Evolutionary conservation across 129 eudicot genomes (phyloP).

Genomic region (Artemisia argyi): DNA sequence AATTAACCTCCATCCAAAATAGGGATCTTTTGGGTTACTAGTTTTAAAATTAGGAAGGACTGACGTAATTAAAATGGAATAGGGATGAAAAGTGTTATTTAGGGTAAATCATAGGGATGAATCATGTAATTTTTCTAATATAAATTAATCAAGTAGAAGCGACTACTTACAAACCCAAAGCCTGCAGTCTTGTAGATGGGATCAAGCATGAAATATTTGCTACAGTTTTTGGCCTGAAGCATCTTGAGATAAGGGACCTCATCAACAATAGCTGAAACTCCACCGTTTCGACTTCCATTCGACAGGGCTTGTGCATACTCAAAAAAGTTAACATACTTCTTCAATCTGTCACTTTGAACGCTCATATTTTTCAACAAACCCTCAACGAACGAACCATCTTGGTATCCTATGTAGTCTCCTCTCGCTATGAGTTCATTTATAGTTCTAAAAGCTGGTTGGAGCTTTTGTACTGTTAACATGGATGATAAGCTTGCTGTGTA

Average conservation of each 20-base stretch:
- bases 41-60: too few relatives aligned
- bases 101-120: too few relatives aligned
- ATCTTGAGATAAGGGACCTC: slow-evolving; percentile 56
- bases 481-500: slow-evolving; percentile 79
- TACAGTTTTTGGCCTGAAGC: slow-evolving; percentile 42
- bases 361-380: slow-evolving; percentile 30
- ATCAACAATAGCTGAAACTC: slow-evolving; percentile 57
- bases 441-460: slow-evolving; percentile 48
- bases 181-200: slow-evolving; percentile 48
- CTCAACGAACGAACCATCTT: slow-evolving; percentile 41
- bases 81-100: too few relatives aligned
- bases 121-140: too few relatives aligned
- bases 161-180: slow-evolving; percentile 52
- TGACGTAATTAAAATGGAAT: too few relatives aligned
- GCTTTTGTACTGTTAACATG: slow-evolving; percentile 58
- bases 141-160: neutral
- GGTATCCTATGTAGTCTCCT: slow-evolving; percentile 46
- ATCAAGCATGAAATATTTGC: slow-evolving; percentile 42
- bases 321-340: too few relatives aligned
- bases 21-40: too few relatives aligned
- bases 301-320: too few relatives aligned
- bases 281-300: slow-evolving; percentile 37
- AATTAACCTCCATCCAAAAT: too few relatives aligned
- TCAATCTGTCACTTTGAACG: slow-evolving; percentile 9
- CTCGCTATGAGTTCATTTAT: slow-evolving; percentile 32